phyloP scores from a whole-genome alignment of 139 green algal genomes.

The Marvania coccoides region DNA sequence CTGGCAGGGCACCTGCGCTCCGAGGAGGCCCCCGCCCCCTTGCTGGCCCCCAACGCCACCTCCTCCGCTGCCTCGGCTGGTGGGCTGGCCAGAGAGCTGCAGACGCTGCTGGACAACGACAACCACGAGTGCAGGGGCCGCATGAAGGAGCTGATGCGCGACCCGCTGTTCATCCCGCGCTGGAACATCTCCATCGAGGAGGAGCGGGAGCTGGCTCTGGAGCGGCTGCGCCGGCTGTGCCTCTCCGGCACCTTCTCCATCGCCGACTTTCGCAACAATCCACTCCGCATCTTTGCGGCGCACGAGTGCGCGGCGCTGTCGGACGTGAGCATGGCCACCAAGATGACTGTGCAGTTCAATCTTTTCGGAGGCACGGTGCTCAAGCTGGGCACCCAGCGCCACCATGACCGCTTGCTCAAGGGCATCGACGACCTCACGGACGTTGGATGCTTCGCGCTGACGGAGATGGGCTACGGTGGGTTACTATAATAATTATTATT shows the following conservation, averaged over 20 bases:
- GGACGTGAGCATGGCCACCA: constrained; percentile 78
- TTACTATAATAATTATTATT: neutral
- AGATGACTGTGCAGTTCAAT: constrained; percentile 83
- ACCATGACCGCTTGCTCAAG: constrained; percentile 64
- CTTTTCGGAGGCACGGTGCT: constrained; percentile 85
- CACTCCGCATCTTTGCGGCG: constrained; percentile 79
- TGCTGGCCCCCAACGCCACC: no score
- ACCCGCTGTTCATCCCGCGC: constrained; percentile 57
- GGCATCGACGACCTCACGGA: constrained; percentile 64
- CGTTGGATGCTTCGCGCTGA: constrained; percentile 86
- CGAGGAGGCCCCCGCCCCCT: no score
- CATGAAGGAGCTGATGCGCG: constrained; percentile 75
- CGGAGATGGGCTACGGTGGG: constrained; percentile 84
- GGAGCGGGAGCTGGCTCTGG: constrained; percentile 75
- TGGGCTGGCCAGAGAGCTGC: constrained; percentile 25
- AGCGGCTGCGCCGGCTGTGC: constrained; percentile 64
- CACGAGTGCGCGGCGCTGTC: constrained; percentile 71
- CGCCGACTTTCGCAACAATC: constrained; percentile 64
- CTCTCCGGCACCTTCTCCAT: constrained; percentile 67
- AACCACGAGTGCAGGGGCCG: constrained; percentile 47
- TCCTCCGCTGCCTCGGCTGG: neutral
- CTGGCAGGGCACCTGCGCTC: no score
- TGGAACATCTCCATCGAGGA: constrained; percentile 67
- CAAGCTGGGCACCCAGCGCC: constrained; percentile 70
- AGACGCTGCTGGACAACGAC: constrained; percentile 77